A percentile compares a stretch with the other conserved stretches of the same genome.
Evolutionary conservation across 768 basidiomycete species (phyloP).

Genomic region (Pleurotus eryngii): DNA sequence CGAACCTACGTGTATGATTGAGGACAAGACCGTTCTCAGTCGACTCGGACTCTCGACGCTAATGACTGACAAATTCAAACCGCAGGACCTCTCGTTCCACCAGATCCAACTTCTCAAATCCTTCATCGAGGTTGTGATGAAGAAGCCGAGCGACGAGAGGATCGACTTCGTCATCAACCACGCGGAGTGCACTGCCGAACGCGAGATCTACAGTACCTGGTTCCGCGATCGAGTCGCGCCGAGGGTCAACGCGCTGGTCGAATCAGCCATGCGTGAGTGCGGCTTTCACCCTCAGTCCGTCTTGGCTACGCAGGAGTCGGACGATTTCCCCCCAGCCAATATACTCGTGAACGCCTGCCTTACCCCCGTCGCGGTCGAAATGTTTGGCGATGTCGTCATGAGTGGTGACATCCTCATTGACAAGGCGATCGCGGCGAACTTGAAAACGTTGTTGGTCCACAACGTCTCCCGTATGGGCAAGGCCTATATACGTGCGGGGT

Average conservation of each 20-base stretch:
- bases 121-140: too few species aligned
- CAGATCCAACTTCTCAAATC: too few species aligned
- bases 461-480: not conserved
- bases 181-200: too few species aligned
- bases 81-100: too few species aligned
- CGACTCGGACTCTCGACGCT: too few species aligned
- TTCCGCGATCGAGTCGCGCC: not conserved
- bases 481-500: not conserved
- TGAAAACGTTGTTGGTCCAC: not conserved
- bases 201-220: too few species aligned
- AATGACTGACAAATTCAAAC: too few species aligned
- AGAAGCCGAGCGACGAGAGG: too few species aligned
- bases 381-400: not conserved
- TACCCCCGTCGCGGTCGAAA: not conserved
- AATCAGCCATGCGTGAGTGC: not conserved
- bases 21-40: too few species aligned
- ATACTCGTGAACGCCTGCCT: not conserved
- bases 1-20: too few species aligned
- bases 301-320: not conserved
- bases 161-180: too few species aligned
- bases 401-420: not conserved
- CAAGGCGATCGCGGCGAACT: not conserved
- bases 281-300: not conserved
- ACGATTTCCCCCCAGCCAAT: not conserved
- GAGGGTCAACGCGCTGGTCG: not conserved